Base-by-base conservation (phyloP, 805 yeast species). In the Starmerella stigmatis region DNA sequence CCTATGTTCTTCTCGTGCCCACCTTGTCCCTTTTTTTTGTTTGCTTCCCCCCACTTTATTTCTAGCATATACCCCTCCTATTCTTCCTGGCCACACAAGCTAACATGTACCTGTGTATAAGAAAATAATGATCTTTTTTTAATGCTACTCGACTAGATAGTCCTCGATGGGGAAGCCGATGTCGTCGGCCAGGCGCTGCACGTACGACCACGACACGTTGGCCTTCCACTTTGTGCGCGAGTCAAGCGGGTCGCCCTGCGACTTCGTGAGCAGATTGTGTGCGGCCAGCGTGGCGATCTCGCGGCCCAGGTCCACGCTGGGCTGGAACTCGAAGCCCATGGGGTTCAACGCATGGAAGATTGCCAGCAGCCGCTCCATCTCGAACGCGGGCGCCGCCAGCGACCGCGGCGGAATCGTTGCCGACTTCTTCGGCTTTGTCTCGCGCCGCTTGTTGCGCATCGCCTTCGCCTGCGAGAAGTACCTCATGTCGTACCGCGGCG, bases 191-290 rank as follows among this genome's bases (percentile, higher is more conserved):
- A 86, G 66, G 39, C 70, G 69, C 49, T 71, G 70, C 10, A 81
- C 72, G 7, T 76, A 70, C 27, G 71, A 72, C 82, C 85, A 86
- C 33, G 76, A 71, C 8, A 81, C 75, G 56, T 82, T 83, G 49
- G 85, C 77, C 58, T 74, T 79, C 94, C 94, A 86, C 55, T 79
- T 75, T 1, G 82, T 73, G 46, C 75, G 74, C 16, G 86, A 75
- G 44, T 76, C 80, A 33, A 86, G 63, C 20, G 73, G 72, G 56
- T 81, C 86, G 12, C 61, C 57, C 36, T 63, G 52, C 53, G 67
- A 48, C 51, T 69, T 50, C 53, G 72, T 60, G 9, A 70, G 60
- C 46, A 79, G 58, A 27, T 77, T 78, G 52, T 78, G 67, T 0
- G 80, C 66, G 21, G 71, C 65, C 44, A 80, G 61, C 1, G 81